Evolutionary conservation across 371 early-diverging fungal species (phyloP), one percentile per base, ranked within the genome.

Genomic region (Haplosporangium sp.): DNA sequence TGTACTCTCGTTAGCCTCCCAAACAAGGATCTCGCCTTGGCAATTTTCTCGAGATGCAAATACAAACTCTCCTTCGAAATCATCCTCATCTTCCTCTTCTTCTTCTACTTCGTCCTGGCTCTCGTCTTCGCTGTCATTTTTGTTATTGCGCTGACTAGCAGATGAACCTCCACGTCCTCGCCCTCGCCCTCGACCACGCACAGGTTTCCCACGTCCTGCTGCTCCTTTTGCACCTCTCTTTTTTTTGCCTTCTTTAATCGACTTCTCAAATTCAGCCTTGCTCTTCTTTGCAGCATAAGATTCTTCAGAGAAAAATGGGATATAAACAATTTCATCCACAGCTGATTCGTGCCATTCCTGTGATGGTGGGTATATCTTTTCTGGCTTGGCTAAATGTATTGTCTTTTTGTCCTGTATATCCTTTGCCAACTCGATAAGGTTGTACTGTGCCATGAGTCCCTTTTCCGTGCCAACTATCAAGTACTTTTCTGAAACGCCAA

Each of bases 311-410:
- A 81, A 81, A 42, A 65, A 50, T 4, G 82, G 82, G 38, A 81
- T 69, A n/a, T 81, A 81, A 4, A 81, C 40, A 13, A 90, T 76
- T 69, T 88, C 90, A 65, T 90, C 90, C 5, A 90, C 72, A 57
- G 88, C 82, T 1, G 88, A 88, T 47, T 85, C 88, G 72, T 90
- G 90, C 89, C 89, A 90, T 65, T 89, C 90, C 50, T 85, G 83
- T 5, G 88, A 87, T 27, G 67, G 64, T 61, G 89, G 89, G 65
- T 84, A 89, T 20, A 83, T 57, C 35, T 35, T 72, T 4, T 74
- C 65, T 1, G 77, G 81, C 19, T 59, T 42, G 63, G 59, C 66
- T n/a, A 27, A 15, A 42, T 37, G 48, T 4, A 40, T 19, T 1
- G 53, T 4, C 17, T 45, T 56, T 44, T 11, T 61, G 1, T 45